A percentile compares a stretch with the other conserved stretches of the same genome.
phyloP scores from a whole-genome alignment of 2,329 filamentous ascomycete species.

The Orbilia blumenaviensis region DNA sequence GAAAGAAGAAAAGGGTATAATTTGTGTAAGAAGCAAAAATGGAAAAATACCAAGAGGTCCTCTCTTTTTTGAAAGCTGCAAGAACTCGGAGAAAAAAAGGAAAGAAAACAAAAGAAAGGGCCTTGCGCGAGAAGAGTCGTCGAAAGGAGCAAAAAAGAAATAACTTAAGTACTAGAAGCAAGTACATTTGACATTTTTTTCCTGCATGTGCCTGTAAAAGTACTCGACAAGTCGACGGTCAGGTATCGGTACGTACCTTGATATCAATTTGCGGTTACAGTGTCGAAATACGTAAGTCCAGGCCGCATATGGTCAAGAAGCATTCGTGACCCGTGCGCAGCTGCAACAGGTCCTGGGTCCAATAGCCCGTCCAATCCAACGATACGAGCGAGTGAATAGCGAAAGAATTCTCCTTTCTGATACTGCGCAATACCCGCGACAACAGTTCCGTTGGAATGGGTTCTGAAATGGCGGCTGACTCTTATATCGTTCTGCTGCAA shows the following conservation, averaged over 20 bases:
- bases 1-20: too few relatives aligned
- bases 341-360: constrained; percentile 41
- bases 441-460: constrained; percentile 40
- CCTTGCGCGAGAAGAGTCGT: not conserved
- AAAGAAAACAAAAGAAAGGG: constrained; percentile 4
- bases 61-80: not conserved
- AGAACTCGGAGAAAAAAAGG: constrained; percentile 15
- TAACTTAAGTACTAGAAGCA: too few relatives aligned
- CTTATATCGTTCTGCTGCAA: constrained; percentile 24
- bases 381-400: not conserved
- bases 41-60: not conserved
- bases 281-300: constrained; percentile 54
- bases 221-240: constrained; percentile 14
- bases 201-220: constrained; percentile 44
- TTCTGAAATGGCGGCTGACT: constrained; percentile 36
- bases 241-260: constrained; percentile 52
- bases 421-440: constrained; percentile 41
- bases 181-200: constrained; percentile 52
- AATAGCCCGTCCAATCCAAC: constrained; percentile 30
- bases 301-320: constrained; percentile 54
- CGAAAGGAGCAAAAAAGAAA: not conserved
- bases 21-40: constrained; percentile 36
- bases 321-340: constrained; percentile 53
- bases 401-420: constrained; percentile 28
- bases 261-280: constrained; percentile 49